These are phyloP conservation scores for Sphaerulina vaccinii DNA, from an alignment of 2,329 filamentous ascomycete species.

Conservation along the genomic window DNA sequence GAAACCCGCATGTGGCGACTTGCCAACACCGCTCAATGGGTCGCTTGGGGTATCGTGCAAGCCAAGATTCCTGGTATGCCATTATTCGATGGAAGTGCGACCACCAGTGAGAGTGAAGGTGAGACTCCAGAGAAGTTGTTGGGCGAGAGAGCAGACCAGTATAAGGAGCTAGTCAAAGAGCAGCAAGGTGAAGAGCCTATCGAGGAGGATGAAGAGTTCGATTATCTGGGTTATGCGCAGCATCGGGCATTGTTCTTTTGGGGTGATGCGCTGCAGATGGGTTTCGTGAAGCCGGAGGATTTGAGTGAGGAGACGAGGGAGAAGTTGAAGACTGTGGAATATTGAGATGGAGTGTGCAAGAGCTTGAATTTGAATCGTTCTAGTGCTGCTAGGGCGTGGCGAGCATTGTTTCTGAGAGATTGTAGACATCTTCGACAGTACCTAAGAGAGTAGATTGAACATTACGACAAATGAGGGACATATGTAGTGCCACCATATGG, in stretches of 20 bases:
- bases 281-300: constrained; percentile 72
- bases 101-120: constrained; percentile 19
- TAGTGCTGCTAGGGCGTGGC: too few species aligned
- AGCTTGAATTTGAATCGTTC: neutral
- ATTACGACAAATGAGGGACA: too few species aligned
- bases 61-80: constrained; percentile 78
- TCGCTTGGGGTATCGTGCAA: constrained; percentile 95
- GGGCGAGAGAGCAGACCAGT: constrained; percentile 31
- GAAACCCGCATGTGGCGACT: constrained; percentile 84
- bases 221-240: constrained; percentile 89
- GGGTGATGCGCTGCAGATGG: constrained; percentile 80
- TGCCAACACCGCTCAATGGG: constrained; percentile 86
- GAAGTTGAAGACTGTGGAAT: constrained; percentile 68
- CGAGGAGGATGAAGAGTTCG: constrained; percentile 73
- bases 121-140: constrained; percentile 36
- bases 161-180: constrained; percentile 26
- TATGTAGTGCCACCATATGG: too few species aligned
- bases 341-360: constrained; percentile 41
- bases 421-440: too few species aligned
- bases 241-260: constrained; percentile 91
- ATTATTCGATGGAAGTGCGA: constrained; percentile 38
- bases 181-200: constrained; percentile 47
- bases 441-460: too few species aligned
- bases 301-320: constrained; percentile 66
- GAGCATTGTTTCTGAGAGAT: too few species aligned